Evolutionary conservation across 306 rosid species (phyloP), one percentile per base, ranked within the genome.

Genomic region (Calophaca sinica): DNA sequence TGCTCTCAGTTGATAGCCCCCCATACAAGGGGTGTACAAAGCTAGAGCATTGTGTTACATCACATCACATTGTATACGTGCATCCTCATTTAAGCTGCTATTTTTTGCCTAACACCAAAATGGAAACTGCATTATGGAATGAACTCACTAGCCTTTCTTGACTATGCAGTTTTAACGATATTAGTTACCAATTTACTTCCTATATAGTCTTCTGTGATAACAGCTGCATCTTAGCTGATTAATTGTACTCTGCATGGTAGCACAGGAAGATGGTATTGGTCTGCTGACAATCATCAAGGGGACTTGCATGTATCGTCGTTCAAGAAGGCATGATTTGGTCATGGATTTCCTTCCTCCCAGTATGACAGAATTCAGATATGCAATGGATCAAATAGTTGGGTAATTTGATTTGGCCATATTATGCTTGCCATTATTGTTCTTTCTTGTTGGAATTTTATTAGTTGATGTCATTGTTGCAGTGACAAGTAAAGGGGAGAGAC

Each of bases 181-280:
- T 64, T 49, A 52, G 62, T 70, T 31, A 35, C 39, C 13, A 7
- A 57, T 55, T 39, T 74, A 62, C 72, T 42, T 6, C 29, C 51
- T 53, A n/a, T 53, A 35, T 55, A 64, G 50, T 61, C 13, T 73
- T 80, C 45, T 41, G 48, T 59, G 52, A 15, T 81, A 63, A 71
- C 58, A 48, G 12, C 66, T 12, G 39, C 15, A 20, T 52, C 14
- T 10, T 42, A 14, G 11, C 60, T 59, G 57, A 62, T 63, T 64
- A 76, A 53, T 63, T 74, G 38, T 73, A 41, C 62, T 74, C 36
- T 69, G 68, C 77, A 26, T 74, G 86, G 44, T 82, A 65, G 74
- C 83, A 68, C 86, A 94, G 99, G 99, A 94, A 84, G 96, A 90
- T 84, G 89, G 92, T 62, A 62, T 90, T 82, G 87, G 88, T 72